These are phyloP conservation scores for Umbelopsis ramanniana DNA, from an alignment of 192 early-diverging fungal species.

Conservation along the genomic window DNA sequence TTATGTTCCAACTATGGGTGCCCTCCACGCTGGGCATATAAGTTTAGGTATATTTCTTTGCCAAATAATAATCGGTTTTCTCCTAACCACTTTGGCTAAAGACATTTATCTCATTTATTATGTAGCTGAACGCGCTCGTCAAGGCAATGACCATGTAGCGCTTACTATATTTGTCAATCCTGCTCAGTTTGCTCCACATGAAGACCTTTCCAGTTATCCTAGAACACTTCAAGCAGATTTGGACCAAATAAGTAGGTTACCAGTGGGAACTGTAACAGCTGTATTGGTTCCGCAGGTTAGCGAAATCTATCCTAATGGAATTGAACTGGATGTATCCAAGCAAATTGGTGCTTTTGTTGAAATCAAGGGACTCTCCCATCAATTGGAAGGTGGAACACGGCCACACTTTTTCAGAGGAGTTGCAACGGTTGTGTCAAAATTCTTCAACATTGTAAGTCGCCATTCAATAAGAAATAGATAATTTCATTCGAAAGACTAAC, in stretches of 20 bases:
- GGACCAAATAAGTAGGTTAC: conserved; percentile 57
- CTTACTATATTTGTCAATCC: conserved; percentile 97
- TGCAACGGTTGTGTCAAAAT: conserved; percentile 91
- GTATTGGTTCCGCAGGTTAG: conserved; percentile 69
- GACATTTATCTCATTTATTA: conserved; percentile 1
- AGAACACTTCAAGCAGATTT: conserved; percentile 82
- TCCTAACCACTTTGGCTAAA: neutral
- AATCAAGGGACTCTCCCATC: conserved; percentile 85
- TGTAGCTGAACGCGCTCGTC: conserved; percentile 40
- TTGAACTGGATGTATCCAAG: conserved; percentile 73
- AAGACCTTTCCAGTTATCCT: conserved; percentile 92
- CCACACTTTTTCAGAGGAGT: conserved; percentile 98
- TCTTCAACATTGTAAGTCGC: conserved; percentile 78
- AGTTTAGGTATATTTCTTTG: conserved; percentile 57
- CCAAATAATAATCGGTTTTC: neutral
- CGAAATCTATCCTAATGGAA: conserved; percentile 96
- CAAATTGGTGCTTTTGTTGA: conserved; percentile 94
- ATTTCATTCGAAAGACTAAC: neutral
- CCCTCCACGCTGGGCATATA: conserved; percentile 90
- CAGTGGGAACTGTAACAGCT: conserved; percentile 51
- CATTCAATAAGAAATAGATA: neutral
- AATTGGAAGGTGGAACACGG: conserved; percentile 91
- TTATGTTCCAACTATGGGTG: conserved; percentile 99
- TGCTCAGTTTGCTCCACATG: conserved; percentile 96
- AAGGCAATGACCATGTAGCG: conserved; percentile 68